Evolutionary conservation across 495 filamentous ascomycete genomes (phyloP).

Genomic region (Podospora appendiculata): DNA sequence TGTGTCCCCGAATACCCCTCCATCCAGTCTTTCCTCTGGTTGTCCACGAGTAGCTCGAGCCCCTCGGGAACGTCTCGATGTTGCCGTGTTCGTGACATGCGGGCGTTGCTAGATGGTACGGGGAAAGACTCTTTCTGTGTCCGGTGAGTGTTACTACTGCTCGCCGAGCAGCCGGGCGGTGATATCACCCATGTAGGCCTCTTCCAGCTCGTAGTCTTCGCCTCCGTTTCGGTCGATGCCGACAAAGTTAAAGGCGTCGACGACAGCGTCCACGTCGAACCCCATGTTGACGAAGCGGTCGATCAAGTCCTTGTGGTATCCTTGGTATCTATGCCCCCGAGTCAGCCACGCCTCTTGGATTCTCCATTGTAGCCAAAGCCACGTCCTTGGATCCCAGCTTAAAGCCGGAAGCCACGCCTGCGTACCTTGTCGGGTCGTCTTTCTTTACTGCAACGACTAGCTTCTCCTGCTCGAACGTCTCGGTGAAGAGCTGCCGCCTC

Average conservation of each 20-base stretch:
- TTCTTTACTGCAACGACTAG: slow-evolving; percentile 11
- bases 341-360: too few relatives aligned
- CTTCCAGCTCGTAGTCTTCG: slow-evolving; percentile 75
- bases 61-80: too few relatives aligned
- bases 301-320: slow-evolving; percentile 80
- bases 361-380: too few relatives aligned
- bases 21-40: too few relatives aligned
- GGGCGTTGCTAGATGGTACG: too few relatives aligned
- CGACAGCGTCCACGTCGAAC: slow-evolving; percentile 82
- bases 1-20: too few relatives aligned
- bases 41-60: too few relatives aligned
- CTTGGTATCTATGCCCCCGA: slow-evolving; percentile 58
- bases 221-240: slow-evolving; percentile 72
- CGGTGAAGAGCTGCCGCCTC: slow-evolving; percentile 18
- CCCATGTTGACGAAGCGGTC: slow-evolving; percentile 92
- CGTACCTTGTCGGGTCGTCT: slow-evolving; percentile 29
- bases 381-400: too few relatives aligned
- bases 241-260: slow-evolving; percentile 73
- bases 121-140: too few relatives aligned
- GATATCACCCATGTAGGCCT: slow-evolving; percentile 83
- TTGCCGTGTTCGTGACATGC: too few relatives aligned
- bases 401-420: too few relatives aligned
- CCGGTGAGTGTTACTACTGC: slow-evolving; percentile 27
- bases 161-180: slow-evolving; percentile 80
- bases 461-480: slow-evolving; percentile 10